Conservation (phyloP, 768 basidiomycete species). For the Tricholoma sp. region DNA sequence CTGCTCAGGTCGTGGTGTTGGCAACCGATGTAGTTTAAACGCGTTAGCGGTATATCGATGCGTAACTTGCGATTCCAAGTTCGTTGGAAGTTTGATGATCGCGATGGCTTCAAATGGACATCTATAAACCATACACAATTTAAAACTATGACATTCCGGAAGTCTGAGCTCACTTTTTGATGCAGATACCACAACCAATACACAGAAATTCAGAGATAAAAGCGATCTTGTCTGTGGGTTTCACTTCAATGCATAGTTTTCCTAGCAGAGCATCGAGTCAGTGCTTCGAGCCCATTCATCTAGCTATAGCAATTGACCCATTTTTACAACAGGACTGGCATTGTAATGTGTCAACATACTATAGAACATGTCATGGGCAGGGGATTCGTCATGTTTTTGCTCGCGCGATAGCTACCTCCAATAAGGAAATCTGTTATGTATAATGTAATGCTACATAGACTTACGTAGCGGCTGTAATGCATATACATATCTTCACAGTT, state of each 20-base stretch:
- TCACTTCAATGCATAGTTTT: slow-evolving; percentile 98
- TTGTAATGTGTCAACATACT: no score
- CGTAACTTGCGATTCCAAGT: slow-evolving; percentile 92
- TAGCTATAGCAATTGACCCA: slow-evolving; percentile 12
- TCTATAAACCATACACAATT: slow-evolving; percentile 34
- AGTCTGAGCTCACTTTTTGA: slow-evolving; percentile 80
- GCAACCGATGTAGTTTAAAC: slow-evolving; percentile 97
- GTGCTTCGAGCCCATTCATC: background rate
- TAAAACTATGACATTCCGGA: background rate
- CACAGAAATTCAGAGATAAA: slow-evolving; percentile 99
- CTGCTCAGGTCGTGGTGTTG: slow-evolving; percentile 95
- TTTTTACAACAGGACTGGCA: slow-evolving; percentile 23
- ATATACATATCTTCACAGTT: no score
- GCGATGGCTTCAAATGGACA: slow-evolving; percentile 99
- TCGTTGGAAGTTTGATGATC: slow-evolving; percentile 98
- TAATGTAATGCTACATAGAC: no score
- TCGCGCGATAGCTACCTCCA: no score
- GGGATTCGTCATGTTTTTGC: no score
- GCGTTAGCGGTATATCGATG: slow-evolving; percentile 98
- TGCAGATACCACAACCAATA: slow-evolving; percentile 99
- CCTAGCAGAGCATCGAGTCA: slow-evolving; percentile 30
- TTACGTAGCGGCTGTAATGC: no score
- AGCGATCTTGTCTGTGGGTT: slow-evolving; percentile 92
- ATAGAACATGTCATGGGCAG: no score
- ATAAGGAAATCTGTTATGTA: no score